Base-by-base conservation (phyloP, 768 basidiomycete species). In the Russula dissimulans region DNA sequence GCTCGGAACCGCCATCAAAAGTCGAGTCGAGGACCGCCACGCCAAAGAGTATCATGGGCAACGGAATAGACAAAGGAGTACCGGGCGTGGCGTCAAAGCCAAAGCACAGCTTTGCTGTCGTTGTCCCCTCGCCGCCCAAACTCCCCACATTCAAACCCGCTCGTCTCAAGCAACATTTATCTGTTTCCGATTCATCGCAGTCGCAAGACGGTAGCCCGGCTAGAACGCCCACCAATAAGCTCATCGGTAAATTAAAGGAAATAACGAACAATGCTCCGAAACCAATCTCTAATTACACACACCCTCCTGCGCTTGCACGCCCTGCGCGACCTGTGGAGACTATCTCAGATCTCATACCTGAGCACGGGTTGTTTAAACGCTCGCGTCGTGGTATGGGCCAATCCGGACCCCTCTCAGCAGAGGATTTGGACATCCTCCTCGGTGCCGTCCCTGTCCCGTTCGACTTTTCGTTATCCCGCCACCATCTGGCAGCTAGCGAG, bases 361-460 rank as follows among this genome's bases (percentile, higher is more conserved):
- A 61, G n/a, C 43, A n/a, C 10, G 60, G 34, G 9, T 22, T 15
- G 15, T 26, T 26, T 26, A 54, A 18, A 15, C 60, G 54, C 34
- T 31, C 32, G 22, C 59, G 59, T 56, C 54, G 59, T 26, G 51
- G 6, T 5, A 15, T 53, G 2, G 34, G 34, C 41, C 22, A 2
- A 44, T 18, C 46, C n/a, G 22, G 26, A 10, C 49, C 22, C 12
- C 29, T 61, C 48, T 50, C 48, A 11, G 8, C 44, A 14, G 34
- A 29, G 38, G 60, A 61, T 3, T 31, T 61, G 22, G 48, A 61
- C 10, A 10, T 15, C 29, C 59, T 60, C 54, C 50, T 61, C n/a
- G 50, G 31, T 11, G 36, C 60, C 14, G 45, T 45, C 18, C 55
- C 50, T 12, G 11, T 61, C 22, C 49, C 44, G 3, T 47, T 61